Conservation (phyloP, 169 alveolate genomes). For the Pseudocohnilembus persalinus region DNA sequence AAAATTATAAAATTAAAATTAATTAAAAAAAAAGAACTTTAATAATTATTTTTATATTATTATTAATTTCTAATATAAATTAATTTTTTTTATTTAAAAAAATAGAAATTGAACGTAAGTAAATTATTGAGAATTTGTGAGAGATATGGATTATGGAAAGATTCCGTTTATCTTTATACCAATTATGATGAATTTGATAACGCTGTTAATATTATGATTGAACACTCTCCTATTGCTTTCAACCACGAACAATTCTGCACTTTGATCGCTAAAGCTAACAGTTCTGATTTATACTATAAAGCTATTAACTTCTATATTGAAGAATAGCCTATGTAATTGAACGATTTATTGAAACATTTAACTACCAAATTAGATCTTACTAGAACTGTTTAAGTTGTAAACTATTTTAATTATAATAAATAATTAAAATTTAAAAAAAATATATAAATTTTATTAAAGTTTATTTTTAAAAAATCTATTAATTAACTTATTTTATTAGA, state of each 20-base stretch:
- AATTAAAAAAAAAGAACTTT: background rate
- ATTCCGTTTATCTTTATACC: slow-evolving; percentile 96
- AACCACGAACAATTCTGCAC: slow-evolving; percentile 92
- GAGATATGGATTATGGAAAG: slow-evolving; percentile 91
- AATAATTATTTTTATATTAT: background rate
- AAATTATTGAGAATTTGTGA: slow-evolving; percentile 94
- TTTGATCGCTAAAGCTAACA: slow-evolving; percentile 89
- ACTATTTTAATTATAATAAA: background rate
- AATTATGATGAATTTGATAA: slow-evolving; percentile 97
- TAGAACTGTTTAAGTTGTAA: slow-evolving; percentile 91
- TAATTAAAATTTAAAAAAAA: background rate
- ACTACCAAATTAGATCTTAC: slow-evolving; percentile 92
- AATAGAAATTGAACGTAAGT: slow-evolving; percentile 87
- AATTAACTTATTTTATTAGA: too few species aligned
- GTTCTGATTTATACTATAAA: slow-evolving; percentile 96
- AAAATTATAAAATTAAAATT: background rate
- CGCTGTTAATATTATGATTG: slow-evolving; percentile 96
- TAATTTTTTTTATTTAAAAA: background rate
- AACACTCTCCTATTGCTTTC: slow-evolving; percentile 97
- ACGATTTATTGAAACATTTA: slow-evolving; percentile 87
- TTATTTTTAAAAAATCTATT: background rate
- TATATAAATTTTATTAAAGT: background rate
- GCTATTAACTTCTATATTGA: slow-evolving; percentile 98
- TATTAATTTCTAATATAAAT: background rate
- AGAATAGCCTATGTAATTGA: slow-evolving; percentile 97